A percentile compares a stretch with the other conserved stretches of the same genome.
These are phyloP conservation scores for Citrus maxima DNA, from an alignment of 345 rosid genomes.

Conservation along the genomic window DNA sequence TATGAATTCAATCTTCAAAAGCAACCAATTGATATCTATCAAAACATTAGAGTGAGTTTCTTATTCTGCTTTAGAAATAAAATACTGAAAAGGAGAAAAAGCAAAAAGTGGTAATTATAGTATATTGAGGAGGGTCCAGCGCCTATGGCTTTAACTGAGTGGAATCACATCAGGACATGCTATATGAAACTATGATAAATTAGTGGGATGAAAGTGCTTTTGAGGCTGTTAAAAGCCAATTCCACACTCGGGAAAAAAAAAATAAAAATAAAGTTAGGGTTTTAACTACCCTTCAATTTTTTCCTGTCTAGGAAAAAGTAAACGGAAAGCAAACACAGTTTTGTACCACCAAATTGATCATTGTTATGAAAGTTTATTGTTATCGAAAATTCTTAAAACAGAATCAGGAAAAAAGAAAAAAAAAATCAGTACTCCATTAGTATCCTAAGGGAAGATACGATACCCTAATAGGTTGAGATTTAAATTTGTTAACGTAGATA, in stretches of 20 bases:
- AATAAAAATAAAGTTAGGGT: neutral
- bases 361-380: neutral
- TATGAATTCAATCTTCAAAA: conserved; percentile 19
- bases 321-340: neutral
- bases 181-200: neutral
- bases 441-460: neutral
- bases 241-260: neutral
- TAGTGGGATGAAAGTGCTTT: neutral
- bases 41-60: conserved; percentile 1
- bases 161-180: conserved; percentile 37
- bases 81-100: conserved; percentile 20
- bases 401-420: no score
- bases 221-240: conserved; percentile 25
- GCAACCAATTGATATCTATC: conserved; percentile 12
- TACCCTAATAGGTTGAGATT: neutral
- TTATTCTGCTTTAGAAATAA: conserved; percentile 8
- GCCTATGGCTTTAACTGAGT: conserved; percentile 25
- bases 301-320: neutral
- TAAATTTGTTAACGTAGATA: neutral
- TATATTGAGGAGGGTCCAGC: conserved; percentile 28
- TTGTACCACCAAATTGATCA: neutral
- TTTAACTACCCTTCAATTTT: neutral
- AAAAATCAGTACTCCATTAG: neutral
- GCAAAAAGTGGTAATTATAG: conserved; percentile 1
- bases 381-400: neutral